These are phyloP conservation scores for Ceratocystis smalleyi DNA, from an alignment of 2,329 filamentous ascomycete genomes.

Conservation along the genomic window DNA sequence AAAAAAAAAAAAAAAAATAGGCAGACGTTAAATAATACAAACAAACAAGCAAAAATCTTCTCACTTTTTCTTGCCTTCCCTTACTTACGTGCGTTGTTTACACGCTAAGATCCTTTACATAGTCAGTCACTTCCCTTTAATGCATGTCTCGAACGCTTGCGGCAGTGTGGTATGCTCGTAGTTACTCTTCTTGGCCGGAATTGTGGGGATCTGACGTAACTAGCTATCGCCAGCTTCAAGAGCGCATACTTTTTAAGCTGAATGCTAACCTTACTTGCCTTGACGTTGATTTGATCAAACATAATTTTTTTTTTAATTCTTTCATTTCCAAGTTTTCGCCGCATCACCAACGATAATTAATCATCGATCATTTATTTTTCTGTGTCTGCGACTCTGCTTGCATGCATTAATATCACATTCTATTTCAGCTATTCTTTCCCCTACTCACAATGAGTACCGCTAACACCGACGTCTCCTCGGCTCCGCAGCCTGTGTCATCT, in stretches of 20 bases:
- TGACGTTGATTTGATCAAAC: not conserved
- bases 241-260: not conserved
- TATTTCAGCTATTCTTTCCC: not conserved
- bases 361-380: not conserved
- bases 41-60: too few relatives aligned
- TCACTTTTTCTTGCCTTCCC: slow-evolving; percentile 4
- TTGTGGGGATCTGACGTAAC: not conserved
- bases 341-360: not conserved
- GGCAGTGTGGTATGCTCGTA: not conserved
- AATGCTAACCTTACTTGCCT: not conserved
- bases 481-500: not conserved
- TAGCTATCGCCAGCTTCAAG: not conserved
- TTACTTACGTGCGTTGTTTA: not conserved
- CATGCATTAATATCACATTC: not conserved
- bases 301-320: too few relatives aligned
- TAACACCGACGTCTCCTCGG: not conserved
- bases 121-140: not conserved
- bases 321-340: not conserved
- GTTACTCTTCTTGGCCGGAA: not conserved
- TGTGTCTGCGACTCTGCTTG: not conserved
- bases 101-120: not conserved
- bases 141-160: not conserved
- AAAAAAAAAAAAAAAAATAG: too few relatives aligned
- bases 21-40: too few relatives aligned
- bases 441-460: not conserved